Conservation (phyloP, 495 filamentous ascomycete species). For the Saxophila tyrrhenica region DNA sequence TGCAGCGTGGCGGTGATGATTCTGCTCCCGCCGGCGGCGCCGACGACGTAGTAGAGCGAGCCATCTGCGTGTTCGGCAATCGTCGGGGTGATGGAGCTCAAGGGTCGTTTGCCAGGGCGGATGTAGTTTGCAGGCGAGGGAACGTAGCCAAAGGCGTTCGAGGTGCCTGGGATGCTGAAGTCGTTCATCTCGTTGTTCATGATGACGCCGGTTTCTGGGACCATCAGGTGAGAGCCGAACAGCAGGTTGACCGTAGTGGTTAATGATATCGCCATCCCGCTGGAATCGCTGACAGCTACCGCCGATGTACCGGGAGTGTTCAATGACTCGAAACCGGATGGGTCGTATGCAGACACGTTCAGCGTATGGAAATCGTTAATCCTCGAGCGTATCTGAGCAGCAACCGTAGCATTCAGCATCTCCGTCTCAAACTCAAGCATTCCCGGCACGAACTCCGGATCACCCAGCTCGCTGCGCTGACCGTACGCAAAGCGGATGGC, state of each 20-base stretch:
- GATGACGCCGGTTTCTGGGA: slow-evolving; percentile 72
- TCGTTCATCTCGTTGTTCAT: slow-evolving; percentile 94
- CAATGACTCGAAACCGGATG: slow-evolving; percentile 21
- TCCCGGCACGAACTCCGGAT: slow-evolving; percentile 59
- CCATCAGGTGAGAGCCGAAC: slow-evolving; percentile 67
- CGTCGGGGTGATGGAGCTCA: slow-evolving; percentile 67
- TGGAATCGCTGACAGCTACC: slow-evolving; percentile 15
- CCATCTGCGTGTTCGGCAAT: slow-evolving; percentile 56
- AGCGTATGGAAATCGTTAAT: slow-evolving; percentile 62
- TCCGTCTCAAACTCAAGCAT: slow-evolving; percentile 50
- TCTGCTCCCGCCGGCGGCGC: slow-evolving; percentile 73
- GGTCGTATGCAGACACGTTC: slow-evolving; percentile 27
- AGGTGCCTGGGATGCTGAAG: slow-evolving; percentile 64
- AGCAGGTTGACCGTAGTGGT: slow-evolving; percentile 68
- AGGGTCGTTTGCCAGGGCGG: slow-evolving; percentile 65
- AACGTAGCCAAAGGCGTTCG: slow-evolving; percentile 72
- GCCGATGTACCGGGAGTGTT: slow-evolving; percentile 21
- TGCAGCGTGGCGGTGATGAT: slow-evolving; percentile 81
- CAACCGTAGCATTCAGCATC: slow-evolving; percentile 53
- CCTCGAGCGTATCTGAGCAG: slow-evolving; percentile 44
- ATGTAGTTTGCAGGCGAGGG: slow-evolving; percentile 75
- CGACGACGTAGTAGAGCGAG: slow-evolving; percentile 56
- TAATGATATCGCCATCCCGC: slow-evolving; percentile 18
- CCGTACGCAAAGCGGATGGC: slow-evolving; percentile 82
- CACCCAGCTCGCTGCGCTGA: slow-evolving; percentile 57